Percentiles rank a stretch among this genome's conserved stretches.
Conservation (phyloP, 2,329 filamentous ascomycete species). For the Coniochaeta sp. region DNA sequence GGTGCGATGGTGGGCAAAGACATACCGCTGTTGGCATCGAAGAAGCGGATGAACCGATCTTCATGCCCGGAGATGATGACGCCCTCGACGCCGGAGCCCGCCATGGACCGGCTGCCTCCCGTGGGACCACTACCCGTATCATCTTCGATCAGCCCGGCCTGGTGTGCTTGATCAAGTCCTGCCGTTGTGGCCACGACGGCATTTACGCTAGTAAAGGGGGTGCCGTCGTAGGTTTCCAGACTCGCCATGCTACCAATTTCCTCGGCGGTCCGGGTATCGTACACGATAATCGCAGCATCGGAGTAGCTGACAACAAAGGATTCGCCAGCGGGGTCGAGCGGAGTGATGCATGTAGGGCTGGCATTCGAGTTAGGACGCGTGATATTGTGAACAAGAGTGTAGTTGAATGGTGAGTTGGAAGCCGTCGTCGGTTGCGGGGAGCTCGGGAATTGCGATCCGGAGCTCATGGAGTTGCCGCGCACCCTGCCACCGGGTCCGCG, state of each 20-base stretch:
- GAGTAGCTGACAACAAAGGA: constrained; percentile 90
- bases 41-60: constrained; percentile 92
- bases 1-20: constrained; percentile 13
- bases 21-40: constrained; percentile 97
- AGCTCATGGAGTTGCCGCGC: constrained; percentile 87
- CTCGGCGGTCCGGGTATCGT: constrained; percentile 86
- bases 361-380: constrained; percentile 57
- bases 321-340: constrained; percentile 73
- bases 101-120: constrained; percentile 54
- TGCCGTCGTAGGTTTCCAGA: constrained; percentile 87
- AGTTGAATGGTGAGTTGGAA: constrained; percentile 77
- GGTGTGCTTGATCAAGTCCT: constrained; percentile 66
- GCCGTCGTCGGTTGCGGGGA: constrained; percentile 85
- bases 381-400: constrained; percentile 84
- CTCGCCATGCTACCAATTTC: constrained; percentile 91
- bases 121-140: constrained; percentile 70
- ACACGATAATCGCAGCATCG: constrained; percentile 84
- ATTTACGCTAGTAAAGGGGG: constrained; percentile 73
- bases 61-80: constrained; percentile 96
- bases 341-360: constrained; percentile 88
- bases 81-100: constrained; percentile 77
- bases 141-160: constrained; percentile 59
- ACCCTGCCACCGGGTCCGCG: constrained; percentile 62
- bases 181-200: constrained; percentile 81
- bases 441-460: constrained; percentile 83